A percentile compares a stretch with the other conserved stretches of the same genome.
Evolutionary conservation across 164 flowering plant genomes (phyloP).

Genomic region (Tetracentron sinense): DNA sequence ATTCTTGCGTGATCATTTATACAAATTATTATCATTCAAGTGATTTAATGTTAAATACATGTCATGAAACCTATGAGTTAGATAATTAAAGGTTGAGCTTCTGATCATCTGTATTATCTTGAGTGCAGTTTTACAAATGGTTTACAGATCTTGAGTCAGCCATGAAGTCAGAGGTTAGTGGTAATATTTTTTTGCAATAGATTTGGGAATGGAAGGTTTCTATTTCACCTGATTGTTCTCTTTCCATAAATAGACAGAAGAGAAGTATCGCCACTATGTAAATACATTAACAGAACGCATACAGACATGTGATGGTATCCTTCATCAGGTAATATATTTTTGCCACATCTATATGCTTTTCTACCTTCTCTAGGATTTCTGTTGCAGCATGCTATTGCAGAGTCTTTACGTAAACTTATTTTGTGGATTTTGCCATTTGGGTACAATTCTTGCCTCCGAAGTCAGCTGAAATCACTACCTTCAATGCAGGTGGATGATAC

Average conservation of each 20-base stretch:
- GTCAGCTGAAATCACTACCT: conserved; percentile 12
- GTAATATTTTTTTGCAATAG: conserved; percentile 5
- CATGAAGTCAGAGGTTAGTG: conserved; percentile 91
- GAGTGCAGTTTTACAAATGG: conserved; percentile 91
- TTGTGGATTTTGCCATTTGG: background rate
- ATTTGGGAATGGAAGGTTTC: background rate
- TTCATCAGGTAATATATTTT: conserved; percentile 49
- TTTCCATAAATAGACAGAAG: conserved; percentile 68
- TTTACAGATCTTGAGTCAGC: conserved; percentile 93
- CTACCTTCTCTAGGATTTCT: background rate
- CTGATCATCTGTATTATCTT: conserved; percentile 5
- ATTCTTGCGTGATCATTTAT: conserved; percentile 2
- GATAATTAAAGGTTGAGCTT: background rate
- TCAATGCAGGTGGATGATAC: conserved; percentile 86
- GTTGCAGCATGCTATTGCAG: background rate
- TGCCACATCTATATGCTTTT: background rate
- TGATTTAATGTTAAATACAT: background rate
- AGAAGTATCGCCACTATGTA: conserved; percentile 92
- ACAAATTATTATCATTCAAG: background rate
- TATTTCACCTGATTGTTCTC: conserved; percentile 18
- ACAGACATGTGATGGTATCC: conserved; percentile 86
- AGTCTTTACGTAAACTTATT: background rate
- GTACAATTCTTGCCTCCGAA: background rate
- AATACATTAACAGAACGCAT: conserved; percentile 73
- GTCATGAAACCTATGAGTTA: background rate